Percentiles rank a stretch among this genome's conserved stretches.
phyloP scores from a whole-genome alignment of 2,329 filamentous ascomycete species.

The Cladosporium sphaerospermum region DNA sequence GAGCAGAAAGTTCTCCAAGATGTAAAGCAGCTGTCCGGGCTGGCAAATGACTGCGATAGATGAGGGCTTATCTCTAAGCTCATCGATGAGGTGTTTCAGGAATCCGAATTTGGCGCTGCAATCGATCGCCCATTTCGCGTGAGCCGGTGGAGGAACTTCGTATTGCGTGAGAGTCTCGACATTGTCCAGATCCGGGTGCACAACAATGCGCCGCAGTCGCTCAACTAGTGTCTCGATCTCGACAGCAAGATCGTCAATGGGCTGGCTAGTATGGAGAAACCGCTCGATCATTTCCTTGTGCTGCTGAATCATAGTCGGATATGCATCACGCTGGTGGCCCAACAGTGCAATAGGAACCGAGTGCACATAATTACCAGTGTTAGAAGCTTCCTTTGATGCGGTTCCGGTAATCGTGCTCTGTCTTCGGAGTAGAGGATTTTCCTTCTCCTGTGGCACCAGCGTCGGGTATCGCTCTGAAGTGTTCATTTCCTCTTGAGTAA shows the following conservation, averaged over 20 bases:
- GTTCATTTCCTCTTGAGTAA: constrained; percentile 29
- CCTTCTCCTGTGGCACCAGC: constrained; percentile 21
- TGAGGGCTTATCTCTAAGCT: constrained; percentile 18
- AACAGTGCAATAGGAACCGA: constrained; percentile 26
- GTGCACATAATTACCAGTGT: constrained; percentile 12
- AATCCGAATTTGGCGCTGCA: constrained; percentile 34
- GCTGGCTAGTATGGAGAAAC: constrained; percentile 18
- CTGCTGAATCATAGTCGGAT: constrained; percentile 21
- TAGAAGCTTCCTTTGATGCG: constrained; percentile 2
- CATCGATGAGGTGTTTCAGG: constrained; percentile 26
- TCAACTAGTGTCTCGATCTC: constrained; percentile 24
- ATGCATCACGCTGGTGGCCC: constrained; percentile 28
- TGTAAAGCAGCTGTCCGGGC: constrained; percentile 24
- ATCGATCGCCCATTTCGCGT: constrained; percentile 30
- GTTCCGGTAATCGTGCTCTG: constrained; percentile 9
- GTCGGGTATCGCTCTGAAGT: constrained; percentile 31
- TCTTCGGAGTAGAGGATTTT: constrained; percentile 1
- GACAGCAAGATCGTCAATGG: constrained; percentile 12
- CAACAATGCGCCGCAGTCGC: constrained; percentile 20
- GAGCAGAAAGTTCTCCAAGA: constrained; percentile 29
- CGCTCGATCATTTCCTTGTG: constrained; percentile 20
- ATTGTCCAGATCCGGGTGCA: constrained; percentile 32
- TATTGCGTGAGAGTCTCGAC: constrained; percentile 26
- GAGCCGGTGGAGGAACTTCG: constrained; percentile 19
- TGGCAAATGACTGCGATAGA: constrained; percentile 28